phyloP scores from a whole-genome alignment of 768 basidiomycete species.

The Leccinum pellstonianum region DNA sequence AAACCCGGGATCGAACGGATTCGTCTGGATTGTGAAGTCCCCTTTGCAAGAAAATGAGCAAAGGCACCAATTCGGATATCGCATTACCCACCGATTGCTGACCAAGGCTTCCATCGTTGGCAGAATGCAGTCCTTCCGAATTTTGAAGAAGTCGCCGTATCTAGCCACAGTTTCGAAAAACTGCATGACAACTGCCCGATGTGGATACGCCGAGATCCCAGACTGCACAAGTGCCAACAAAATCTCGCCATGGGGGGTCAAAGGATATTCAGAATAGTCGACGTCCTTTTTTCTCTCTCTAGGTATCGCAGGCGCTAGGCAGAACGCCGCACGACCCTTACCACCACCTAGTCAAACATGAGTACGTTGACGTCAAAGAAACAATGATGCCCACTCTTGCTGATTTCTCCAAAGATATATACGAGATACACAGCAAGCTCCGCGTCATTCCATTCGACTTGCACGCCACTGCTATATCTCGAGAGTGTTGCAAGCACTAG shows the following conservation, averaged over 20 bases:
- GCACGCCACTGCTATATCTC: conserved; percentile 55
- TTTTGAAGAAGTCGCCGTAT: conserved; percentile 96
- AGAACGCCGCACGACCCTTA: conserved; percentile 86
- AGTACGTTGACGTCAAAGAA: background rate
- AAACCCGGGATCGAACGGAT: conserved; percentile 72
- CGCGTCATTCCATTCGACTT: conserved; percentile 86
- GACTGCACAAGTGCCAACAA: conserved; percentile 81
- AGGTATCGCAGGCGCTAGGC: conserved; percentile 65
- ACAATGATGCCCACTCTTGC: conserved; percentile 61
- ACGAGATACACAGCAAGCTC: conserved; percentile 93
- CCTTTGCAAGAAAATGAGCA: conserved; percentile 39
- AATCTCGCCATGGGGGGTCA: conserved; percentile 91
- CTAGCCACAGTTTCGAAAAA: conserved; percentile 92
- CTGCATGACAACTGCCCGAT: conserved; percentile 81
- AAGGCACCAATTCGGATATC: background rate
- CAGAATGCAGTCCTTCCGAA: conserved; percentile 84
- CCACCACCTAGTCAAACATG: conserved; percentile 51
- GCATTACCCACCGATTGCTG: conserved; percentile 61
- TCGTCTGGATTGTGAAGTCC: conserved; percentile 81
- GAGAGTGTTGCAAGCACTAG: conserved; percentile 76
- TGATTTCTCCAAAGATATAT: conserved; percentile 91
- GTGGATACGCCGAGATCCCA: conserved; percentile 78
- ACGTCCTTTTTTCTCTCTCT: conserved; percentile 66
- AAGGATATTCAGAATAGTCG: conserved; percentile 76
- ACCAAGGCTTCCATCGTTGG: conserved; percentile 89